Conservation (phyloP, 345 rosid genomes). For the Acer campestre region DNA sequence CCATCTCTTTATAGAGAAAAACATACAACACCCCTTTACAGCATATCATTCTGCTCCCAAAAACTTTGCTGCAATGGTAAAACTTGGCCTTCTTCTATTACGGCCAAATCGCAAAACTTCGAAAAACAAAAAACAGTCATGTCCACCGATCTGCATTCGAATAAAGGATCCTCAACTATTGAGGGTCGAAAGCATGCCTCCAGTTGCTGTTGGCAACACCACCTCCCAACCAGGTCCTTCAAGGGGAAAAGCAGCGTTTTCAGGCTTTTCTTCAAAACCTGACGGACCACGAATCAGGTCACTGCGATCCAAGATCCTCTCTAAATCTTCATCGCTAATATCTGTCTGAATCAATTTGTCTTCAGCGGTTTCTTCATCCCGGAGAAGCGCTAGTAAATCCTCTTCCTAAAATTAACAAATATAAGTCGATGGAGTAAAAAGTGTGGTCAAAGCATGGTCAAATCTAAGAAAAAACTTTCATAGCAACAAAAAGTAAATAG, state of each 20-base stretch:
- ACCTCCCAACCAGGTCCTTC: conserved; percentile 99
- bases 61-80: neutral
- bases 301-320: conserved; percentile 69
- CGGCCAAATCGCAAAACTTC: neutral
- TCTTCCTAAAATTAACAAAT: conserved; percentile 60
- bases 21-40: neutral
- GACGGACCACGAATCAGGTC: conserved; percentile 49
- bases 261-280: conserved; percentile 26
- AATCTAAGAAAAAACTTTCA: too few species aligned
- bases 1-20: neutral
- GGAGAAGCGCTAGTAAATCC: conserved; percentile 70
- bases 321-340: conserved; percentile 76
- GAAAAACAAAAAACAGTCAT: neutral
- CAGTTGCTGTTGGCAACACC: conserved; percentile 66
- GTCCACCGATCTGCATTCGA: neutral
- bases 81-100: neutral
- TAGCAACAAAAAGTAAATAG: neutral
- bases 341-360: conserved; percentile 90
- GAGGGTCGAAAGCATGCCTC: conserved; percentile 84
- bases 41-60: neutral
- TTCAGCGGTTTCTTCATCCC: conserved; percentile 80
- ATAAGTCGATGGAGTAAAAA: too few species aligned
- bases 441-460: too few species aligned
- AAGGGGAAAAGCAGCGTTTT: conserved; percentile 43
- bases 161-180: conserved; percentile 42